phyloP scores from a whole-genome alignment of 2,329 filamentous ascomycete genomes.

The Hypoxylon sp. region DNA sequence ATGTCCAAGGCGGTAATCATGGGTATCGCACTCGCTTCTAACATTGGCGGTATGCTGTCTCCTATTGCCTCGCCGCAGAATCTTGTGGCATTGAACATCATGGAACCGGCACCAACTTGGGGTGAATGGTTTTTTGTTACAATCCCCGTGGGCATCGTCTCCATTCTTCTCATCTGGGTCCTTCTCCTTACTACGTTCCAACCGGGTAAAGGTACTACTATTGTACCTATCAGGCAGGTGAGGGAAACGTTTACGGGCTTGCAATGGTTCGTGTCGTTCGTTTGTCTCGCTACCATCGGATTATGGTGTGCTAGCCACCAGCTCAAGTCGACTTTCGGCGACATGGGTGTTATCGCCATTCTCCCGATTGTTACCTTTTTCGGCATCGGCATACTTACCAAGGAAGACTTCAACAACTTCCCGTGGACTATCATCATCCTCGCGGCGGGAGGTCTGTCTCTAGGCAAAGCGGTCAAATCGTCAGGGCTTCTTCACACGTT shows the following conservation, averaged over 20 bases:
- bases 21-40: conserved; percentile 93
- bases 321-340: conserved; percentile 87
- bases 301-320: conserved; percentile 95
- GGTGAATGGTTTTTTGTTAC: conserved; percentile 97
- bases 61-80: conserved; percentile 98
- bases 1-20: conserved; percentile 97
- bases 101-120: conserved; percentile 92
- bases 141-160: conserved; percentile 91
- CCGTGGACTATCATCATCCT: conserved; percentile 99
- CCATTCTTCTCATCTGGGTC: conserved; percentile 88
- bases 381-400: conserved; percentile 93
- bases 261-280: conserved; percentile 90
- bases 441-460: conserved; percentile 88
- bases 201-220: conserved; percentile 85
- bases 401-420: conserved; percentile 99
- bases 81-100: conserved; percentile 95
- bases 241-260: conserved; percentile 88
- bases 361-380: conserved; percentile 97
- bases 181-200: conserved; percentile 87
- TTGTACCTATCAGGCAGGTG: conserved; percentile 90
- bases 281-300: conserved; percentile 85
- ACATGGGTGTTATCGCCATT: conserved; percentile 98
- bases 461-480: conserved; percentile 93
- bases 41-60: conserved; percentile 95
- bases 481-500: conserved; percentile 93